Conservation (phyloP, 495 filamentous ascomycete species). For the Delitschia confertaspora region DNA sequence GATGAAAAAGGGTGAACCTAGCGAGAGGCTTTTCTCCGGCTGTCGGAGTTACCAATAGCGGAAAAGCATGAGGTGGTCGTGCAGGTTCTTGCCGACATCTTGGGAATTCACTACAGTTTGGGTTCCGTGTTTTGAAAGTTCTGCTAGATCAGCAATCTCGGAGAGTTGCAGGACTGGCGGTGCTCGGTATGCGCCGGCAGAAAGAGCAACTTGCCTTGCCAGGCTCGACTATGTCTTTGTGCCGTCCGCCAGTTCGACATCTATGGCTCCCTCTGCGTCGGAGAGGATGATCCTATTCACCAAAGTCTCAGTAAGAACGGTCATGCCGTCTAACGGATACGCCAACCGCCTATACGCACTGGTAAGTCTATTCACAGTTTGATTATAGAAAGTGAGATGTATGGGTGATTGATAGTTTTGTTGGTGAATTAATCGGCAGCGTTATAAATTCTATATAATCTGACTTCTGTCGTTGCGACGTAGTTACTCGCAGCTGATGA, state of each 20-base stretch:
- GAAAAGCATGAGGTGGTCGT: conserved; percentile 41
- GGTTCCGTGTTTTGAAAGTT: conserved; percentile 45
- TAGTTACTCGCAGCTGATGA: no score
- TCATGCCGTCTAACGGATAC: conserved; percentile 7
- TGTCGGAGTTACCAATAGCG: conserved; percentile 25
- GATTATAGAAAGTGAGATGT: no score
- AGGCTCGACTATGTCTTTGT: conserved; percentile 5
- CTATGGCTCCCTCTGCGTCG: conserved; percentile 1
- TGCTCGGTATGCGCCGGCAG: conserved; percentile 48
- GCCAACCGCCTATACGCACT: no score
- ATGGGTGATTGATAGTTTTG: no score
- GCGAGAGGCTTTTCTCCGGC: conserved; percentile 11
- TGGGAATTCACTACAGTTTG: conserved; percentile 42
- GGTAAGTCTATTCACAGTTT: no score
- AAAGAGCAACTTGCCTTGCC: conserved; percentile 46
- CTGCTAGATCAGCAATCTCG: conserved; percentile 48
- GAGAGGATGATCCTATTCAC: conserved; percentile 6
- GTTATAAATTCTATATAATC: no score
- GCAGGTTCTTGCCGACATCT: conserved; percentile 49
- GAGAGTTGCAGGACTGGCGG: conserved; percentile 57
- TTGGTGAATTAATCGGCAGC: no score
- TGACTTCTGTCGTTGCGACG: no score
- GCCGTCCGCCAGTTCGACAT: conserved; percentile 6
- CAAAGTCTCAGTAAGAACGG: conserved; percentile 4
- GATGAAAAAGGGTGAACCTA: conserved; percentile 8